phyloP scores from a whole-genome alignment of 768 basidiomycete genomes.

The Tricholomella constricta region DNA sequence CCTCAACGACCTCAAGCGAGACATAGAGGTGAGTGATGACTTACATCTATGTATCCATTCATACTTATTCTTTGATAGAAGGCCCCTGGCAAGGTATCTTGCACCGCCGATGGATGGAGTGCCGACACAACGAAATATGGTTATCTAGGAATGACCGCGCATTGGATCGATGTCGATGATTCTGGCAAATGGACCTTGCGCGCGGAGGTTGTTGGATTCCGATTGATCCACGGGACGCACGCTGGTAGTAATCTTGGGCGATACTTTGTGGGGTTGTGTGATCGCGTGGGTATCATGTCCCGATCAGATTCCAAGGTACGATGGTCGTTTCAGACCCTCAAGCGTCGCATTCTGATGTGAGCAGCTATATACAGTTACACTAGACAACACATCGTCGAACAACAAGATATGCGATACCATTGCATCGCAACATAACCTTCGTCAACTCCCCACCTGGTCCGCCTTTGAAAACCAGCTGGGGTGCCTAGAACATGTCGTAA shows the following conservation, averaged over 20 bases:
- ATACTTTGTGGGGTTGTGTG: slow-evolving; percentile 24
- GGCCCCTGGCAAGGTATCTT: slow-evolving; percentile 20
- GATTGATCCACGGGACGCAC: slow-evolving; percentile 22
- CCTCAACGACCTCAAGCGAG: background rate
- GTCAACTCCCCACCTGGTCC: background rate
- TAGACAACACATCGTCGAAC: slow-evolving; percentile 10
- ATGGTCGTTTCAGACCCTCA: slow-evolving; percentile 10
- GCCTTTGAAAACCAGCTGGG: background rate
- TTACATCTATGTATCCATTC: no score
- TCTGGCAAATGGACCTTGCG: slow-evolving; percentile 23
- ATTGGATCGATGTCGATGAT: slow-evolving; percentile 23
- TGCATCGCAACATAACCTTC: background rate
- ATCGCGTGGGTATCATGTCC: slow-evolving; percentile 24
- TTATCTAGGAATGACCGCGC: slow-evolving; percentile 15
- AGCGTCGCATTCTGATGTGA: slow-evolving; percentile 2
- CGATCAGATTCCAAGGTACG: slow-evolving; percentile 26
- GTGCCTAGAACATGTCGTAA: background rate
- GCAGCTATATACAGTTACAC: slow-evolving; percentile 18
- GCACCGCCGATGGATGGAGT: slow-evolving; percentile 20
- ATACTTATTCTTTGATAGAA: slow-evolving; percentile 5
- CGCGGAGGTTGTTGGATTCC: slow-evolving; percentile 24
- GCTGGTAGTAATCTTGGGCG: slow-evolving; percentile 25
- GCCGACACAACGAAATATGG: slow-evolving; percentile 16
- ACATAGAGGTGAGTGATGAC: slow-evolving; percentile 1
- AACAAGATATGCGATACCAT: background rate